These are phyloP conservation scores for Amanita molliuscula DNA, from an alignment of 768 basidiomycete genomes.

Conservation along the genomic window DNA sequence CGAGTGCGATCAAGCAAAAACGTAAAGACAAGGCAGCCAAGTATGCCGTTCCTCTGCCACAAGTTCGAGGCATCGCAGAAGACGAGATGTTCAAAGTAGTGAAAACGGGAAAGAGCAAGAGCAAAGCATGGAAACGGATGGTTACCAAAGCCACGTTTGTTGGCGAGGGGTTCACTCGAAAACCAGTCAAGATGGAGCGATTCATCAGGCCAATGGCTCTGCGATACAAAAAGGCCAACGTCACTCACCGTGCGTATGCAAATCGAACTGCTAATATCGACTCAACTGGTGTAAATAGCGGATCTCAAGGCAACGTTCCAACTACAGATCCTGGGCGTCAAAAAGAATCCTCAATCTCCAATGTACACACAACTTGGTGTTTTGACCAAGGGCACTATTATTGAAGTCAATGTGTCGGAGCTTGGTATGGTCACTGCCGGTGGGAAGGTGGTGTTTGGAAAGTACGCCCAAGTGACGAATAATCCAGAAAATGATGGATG, in stretches of 20 bases:
- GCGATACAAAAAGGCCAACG: constrained; percentile 96
- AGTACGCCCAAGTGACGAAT: constrained; percentile 91
- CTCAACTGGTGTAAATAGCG: constrained; percentile 34
- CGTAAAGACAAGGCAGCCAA: constrained; percentile 99
- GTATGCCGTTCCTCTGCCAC: constrained; percentile 93
- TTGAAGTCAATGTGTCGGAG: constrained; percentile 99
- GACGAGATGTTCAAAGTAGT: constrained; percentile 99
- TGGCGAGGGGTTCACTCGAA: constrained; percentile 94
- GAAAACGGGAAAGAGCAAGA: constrained; percentile 94
- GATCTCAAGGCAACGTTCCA: constrained; percentile 99
- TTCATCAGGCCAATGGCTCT: constrained; percentile 97
- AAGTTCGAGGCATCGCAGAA: constrained; percentile 96
- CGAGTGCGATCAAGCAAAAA: constrained; percentile 94
- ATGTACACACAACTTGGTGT: constrained; percentile 97
- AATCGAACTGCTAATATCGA: background rate
- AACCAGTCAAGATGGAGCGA: constrained; percentile 98
- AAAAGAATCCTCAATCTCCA: constrained; percentile 99
- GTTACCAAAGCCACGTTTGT: constrained; percentile 99
- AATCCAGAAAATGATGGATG: constrained; percentile 96
- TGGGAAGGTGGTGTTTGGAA: constrained; percentile 89
- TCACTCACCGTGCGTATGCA: constrained; percentile 82
- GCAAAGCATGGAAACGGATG: constrained; percentile 98
- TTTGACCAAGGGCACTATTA: constrained; percentile 95
- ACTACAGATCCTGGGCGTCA: constrained; percentile 92
- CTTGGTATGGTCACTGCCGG: constrained; percentile 96